Evolutionary conservation across 805 yeast species (phyloP).

Genomic region (Myxozyma melibiosi): DNA sequence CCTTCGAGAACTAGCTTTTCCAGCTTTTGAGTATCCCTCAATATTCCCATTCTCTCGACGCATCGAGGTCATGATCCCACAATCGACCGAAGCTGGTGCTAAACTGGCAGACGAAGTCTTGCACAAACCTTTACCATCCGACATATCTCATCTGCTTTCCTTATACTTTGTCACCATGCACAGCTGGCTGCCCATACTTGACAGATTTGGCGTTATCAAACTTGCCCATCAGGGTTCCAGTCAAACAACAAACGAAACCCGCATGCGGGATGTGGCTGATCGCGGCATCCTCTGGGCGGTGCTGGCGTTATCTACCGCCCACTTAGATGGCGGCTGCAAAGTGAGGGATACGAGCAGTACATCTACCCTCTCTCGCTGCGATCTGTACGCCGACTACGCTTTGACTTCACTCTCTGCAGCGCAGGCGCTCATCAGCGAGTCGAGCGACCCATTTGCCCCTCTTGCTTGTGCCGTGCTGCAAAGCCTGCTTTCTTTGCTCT

Average conservation of each 20-base stretch:
- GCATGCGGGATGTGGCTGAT: conserved; percentile 10
- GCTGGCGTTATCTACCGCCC: conserved; percentile 12
- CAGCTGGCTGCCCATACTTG: conserved; percentile 22
- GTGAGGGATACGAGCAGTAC: background rate
- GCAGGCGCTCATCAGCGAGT: background rate
- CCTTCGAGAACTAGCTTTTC: background rate
- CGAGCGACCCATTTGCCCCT: background rate
- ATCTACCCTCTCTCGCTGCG: conserved; percentile 1
- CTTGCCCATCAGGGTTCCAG: conserved; percentile 6
- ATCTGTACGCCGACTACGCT: conserved; percentile 6
- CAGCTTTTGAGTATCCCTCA: background rate
- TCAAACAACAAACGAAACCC: background rate
- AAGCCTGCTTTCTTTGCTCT: conserved; percentile 2
- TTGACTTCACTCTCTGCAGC: background rate
- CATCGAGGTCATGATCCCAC: background rate
- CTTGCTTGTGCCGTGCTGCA: conserved; percentile 4
- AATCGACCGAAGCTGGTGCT: background rate
- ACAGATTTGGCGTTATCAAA: conserved; percentile 13
- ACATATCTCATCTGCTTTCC: conserved; percentile 1
- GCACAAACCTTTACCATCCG: conserved; percentile 6
- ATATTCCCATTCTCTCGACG: background rate
- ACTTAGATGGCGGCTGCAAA: background rate
- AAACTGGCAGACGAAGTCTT: background rate
- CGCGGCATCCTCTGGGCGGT: conserved; percentile 12
- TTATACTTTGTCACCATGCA: conserved; percentile 18